These are phyloP conservation scores for Pholiota adiposa DNA, from an alignment of 1,284 basidiomycete species.

Conservation along the genomic window DNA sequence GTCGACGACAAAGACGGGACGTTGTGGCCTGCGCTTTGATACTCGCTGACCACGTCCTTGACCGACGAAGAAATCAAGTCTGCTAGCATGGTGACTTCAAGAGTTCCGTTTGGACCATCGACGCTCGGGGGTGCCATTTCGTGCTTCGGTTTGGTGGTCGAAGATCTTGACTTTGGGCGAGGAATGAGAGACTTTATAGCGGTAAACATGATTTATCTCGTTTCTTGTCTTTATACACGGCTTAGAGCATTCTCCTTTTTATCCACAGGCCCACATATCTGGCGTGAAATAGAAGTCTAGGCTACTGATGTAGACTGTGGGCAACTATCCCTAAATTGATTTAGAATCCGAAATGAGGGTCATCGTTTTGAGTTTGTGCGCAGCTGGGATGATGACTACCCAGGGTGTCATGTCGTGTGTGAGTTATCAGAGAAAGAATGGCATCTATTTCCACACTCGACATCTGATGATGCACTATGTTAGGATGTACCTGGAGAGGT, in stretches of 20 bases:
- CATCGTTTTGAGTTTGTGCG: background rate
- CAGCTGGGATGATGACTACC: background rate
- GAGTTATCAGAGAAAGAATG: background rate
- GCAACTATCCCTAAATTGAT: background rate
- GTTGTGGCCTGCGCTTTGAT: constrained; percentile 5
- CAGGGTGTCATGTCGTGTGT: background rate
- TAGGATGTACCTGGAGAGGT: background rate
- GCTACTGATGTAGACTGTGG: background rate
- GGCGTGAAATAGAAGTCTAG: background rate
- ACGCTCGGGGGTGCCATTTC: background rate
- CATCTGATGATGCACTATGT: background rate
- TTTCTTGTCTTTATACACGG: background rate
- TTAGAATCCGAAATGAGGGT: background rate
- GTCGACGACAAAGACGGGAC: constrained; percentile 31
- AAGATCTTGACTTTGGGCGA: background rate
- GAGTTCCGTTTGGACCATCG: background rate
- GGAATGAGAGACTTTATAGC: background rate
- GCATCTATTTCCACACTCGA: background rate
- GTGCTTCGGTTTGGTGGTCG: background rate
- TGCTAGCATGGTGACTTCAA: constrained; percentile 12
- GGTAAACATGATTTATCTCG: background rate
- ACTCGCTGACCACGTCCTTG: constrained; percentile 12
- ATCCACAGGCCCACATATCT: background rate
- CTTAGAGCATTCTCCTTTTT: background rate
- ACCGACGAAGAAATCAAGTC: constrained; percentile 12